Evolutionary conservation across 2,329 filamentous ascomycete species (phyloP), one percentile per base, ranked within the genome.

Genomic region (Pezicula radicicola): DNA sequence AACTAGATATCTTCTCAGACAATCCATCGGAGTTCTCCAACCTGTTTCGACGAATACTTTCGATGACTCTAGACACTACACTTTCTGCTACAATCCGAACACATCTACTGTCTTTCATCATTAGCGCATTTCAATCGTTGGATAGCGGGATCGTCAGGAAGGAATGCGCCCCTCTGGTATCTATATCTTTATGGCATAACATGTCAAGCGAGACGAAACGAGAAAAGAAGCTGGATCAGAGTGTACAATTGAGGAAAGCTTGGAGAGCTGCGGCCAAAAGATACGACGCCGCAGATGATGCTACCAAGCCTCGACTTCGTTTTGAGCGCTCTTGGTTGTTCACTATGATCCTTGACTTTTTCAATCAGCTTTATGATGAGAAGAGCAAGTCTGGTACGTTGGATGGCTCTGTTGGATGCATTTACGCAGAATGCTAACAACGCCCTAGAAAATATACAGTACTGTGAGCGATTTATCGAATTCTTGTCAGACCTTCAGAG

Each of bases 271-370:
- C 91, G 2, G 80, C 78, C 18, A 97, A 96, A 73, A 82, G 92
- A 58, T 97, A 89, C 61, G 92, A 97, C 55, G 84, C 88, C 36
- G 89, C 88, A 48, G 93, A 97, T 67, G 88, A 93, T 54, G 72
- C 78, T 4, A 82, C 81, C 1, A 91, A 97, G 67, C 85, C 88
- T 15, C 84, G 87, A 49, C 74, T 97, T 59, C 85, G 89, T 21
- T 97, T 99, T 61, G 94, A 99, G 70, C 83, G 95, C 50, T 89
- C 89, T 42, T 99, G 94, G 95, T 78, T 99, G 10, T 96, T 91
- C 66, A 87, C 89, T 3, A 77, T 97, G 60, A 75, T 94, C 0
- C 71, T 97, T 30, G 88, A 96, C 64, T 97, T 97, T 62, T 67
- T 96, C 28, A 79, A 84, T 55, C 76, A 87, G 49, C 72, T 97